Evolutionary conservation across 78 protist species (phyloP), one percentile per base, ranked within the genome.

Genomic region (Cyanophora paradoxa): DNA sequence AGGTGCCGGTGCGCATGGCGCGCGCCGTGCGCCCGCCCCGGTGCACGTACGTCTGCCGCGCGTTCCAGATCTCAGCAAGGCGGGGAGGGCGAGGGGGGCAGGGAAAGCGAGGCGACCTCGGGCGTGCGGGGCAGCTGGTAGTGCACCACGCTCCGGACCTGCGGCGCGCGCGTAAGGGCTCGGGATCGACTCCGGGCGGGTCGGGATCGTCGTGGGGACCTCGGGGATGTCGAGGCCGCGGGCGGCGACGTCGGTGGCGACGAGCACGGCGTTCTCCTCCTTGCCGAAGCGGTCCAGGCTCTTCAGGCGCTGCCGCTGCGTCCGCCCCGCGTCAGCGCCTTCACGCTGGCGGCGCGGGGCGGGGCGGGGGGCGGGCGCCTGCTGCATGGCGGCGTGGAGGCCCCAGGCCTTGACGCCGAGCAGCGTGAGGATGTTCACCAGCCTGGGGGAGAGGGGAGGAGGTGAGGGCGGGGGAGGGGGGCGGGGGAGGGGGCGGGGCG

Each of bases 21-120:
- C 92, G 92, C 2, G 86, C 92, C 8, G 89, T 85, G 1, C 92
- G 74, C 7, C 92, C 92, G 3, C 75, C 4, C 34, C 92, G 78
- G 30, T 88, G 92, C 16, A 88, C 69, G 72, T 82, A 88, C 71
- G n/a, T n/a, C n/a, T n/a, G n/a, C n/a, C n/a, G n/a, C n/a, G 41
- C 14, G 46, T 80, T 31, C 22, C 42, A 17, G 2, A 3, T 3
- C 40, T 46, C 61, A 36, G n/a, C 33, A 30, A 59, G 34, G 17
- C n/a, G n/a, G 30, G 11, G 7, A 58, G 61, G 61, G 44, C 26
- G 6, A 62, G 44, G 39, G 7, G 73, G 57, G 19, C n/a, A 6
- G 44, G 36, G 52, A 44, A 2, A 30, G 17, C n/a, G n/a, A n/a
- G n/a, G n/a, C n/a, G n/a, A 17, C 71, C 34, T 73, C 83, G 2